phyloP scores from a whole-genome alignment of 73 alveolate genomes.

The Symbiodinium pilosum region DNA sequence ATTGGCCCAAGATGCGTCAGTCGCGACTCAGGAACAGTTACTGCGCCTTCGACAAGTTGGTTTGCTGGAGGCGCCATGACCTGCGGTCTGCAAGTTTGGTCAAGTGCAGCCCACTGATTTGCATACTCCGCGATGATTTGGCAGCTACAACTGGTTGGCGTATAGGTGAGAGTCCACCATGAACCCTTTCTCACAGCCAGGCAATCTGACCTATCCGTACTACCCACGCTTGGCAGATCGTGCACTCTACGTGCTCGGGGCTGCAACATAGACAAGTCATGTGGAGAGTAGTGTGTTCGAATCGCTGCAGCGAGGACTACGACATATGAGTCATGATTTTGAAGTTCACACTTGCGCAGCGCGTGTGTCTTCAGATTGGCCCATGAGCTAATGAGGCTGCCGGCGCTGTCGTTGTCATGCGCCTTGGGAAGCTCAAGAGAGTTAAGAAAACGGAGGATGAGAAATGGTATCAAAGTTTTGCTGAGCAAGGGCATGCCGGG shows the following conservation, averaged over 20 bases:
- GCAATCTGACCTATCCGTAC: conserved; percentile 73
- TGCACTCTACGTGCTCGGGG: conserved; percentile 22
- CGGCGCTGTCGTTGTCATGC: conserved; percentile 62
- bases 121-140: background rate
- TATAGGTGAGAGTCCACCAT: background rate
- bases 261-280: too few species aligned
- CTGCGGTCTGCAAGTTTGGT: background rate
- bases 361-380: too few species aligned
- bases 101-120: background rate
- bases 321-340: too few species aligned
- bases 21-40: conserved; percentile 22
- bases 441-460: too few species aligned
- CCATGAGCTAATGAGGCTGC: background rate
- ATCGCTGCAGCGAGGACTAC: too few species aligned
- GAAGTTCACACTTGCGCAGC: too few species aligned
- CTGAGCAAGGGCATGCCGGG: too few species aligned
- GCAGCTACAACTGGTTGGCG: background rate
- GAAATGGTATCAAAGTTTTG: too few species aligned
- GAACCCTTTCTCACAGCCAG: too few species aligned
- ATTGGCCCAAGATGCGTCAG: too few species aligned
- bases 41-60: conserved; percentile 83
- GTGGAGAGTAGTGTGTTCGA: too few species aligned
- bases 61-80: conserved; percentile 23
- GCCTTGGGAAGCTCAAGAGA: too few species aligned
- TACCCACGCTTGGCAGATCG: conserved; percentile 65